Evolutionary conservation across 192 early-diverging fungal species (phyloP).

Genomic region (Pecoramyces ruminantium): DNA sequence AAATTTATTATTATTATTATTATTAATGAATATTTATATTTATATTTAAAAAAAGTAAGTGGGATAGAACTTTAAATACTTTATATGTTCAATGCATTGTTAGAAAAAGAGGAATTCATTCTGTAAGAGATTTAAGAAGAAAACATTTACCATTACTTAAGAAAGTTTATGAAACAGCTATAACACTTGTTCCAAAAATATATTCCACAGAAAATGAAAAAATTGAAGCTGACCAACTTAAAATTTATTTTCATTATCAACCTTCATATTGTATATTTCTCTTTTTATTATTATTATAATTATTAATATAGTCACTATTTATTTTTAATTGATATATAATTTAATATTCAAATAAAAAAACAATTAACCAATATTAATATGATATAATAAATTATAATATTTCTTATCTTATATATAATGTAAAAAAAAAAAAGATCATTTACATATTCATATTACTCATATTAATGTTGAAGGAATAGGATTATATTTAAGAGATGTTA

Average conservation of each 20-base stretch:
- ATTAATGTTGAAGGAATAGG: constrained; percentile 4
- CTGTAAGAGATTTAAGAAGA: constrained; percentile 38
- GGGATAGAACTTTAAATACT: constrained; percentile 44
- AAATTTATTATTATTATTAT: neutral
- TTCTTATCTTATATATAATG: no score
- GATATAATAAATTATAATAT: no score
- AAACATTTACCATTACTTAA: constrained; percentile 43
- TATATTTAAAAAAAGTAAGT: constrained; percentile 25
- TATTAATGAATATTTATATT: neutral
- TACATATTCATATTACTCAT: constrained; percentile 64
- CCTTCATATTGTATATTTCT: constrained; percentile 49
- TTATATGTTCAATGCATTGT: constrained; percentile 52
- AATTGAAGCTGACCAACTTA: constrained; percentile 34
- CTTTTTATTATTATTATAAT: neutral
- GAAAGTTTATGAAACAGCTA: constrained; percentile 32
- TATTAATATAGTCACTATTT: neutral
- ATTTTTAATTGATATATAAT: no score
- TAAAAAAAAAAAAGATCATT: constrained; percentile 37
- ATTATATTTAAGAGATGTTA: neutral
- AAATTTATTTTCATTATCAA: constrained; percentile 63
- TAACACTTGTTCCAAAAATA: constrained; percentile 12
- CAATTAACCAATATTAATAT: no score
- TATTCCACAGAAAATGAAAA: neutral
- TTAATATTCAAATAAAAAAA: no score
- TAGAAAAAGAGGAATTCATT: constrained; percentile 28